phyloP scores from a whole-genome alignment of 345 rosid genomes.

The Aurinia saxatilis region DNA sequence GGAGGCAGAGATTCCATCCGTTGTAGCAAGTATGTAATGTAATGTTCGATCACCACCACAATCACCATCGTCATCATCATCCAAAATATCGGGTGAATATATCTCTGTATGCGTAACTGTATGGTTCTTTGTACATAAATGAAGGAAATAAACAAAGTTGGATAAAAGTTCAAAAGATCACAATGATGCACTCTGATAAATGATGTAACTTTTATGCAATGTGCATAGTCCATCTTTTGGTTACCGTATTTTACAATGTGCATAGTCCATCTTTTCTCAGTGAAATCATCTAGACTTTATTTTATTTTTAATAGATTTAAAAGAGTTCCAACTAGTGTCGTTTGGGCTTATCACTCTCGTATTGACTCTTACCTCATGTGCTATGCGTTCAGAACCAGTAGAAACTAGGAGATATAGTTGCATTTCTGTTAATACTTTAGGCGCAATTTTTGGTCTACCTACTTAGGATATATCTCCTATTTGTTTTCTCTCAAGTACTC shows the following conservation, averaged over 20 bases:
- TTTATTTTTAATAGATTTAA: too few species aligned
- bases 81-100: constrained; percentile 15
- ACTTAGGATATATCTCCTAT: too few species aligned
- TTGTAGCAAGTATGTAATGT: constrained; percentile 80
- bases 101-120: constrained; percentile 30
- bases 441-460: too few species aligned
- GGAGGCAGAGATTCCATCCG: constrained; percentile 68
- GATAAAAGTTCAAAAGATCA: background rate
- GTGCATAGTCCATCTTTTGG: background rate
- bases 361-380: too few species aligned
- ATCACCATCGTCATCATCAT: background rate
- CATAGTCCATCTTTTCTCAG: too few species aligned
- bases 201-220: constrained; percentile 16
- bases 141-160: constrained; percentile 18
- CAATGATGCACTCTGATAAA: constrained; percentile 13
- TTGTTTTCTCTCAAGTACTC: too few species aligned
- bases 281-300: background rate
- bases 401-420: too few species aligned
- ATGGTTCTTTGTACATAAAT: constrained; percentile 45
- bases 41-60: background rate
- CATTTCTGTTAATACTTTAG: too few species aligned
- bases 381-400: too few species aligned
- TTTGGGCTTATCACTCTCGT: too few species aligned
- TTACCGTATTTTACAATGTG: too few species aligned
- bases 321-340: too few species aligned